Base-by-base conservation (phyloP, 2,329 filamentous ascomycete genomes). In the Xylaria digitata region DNA sequence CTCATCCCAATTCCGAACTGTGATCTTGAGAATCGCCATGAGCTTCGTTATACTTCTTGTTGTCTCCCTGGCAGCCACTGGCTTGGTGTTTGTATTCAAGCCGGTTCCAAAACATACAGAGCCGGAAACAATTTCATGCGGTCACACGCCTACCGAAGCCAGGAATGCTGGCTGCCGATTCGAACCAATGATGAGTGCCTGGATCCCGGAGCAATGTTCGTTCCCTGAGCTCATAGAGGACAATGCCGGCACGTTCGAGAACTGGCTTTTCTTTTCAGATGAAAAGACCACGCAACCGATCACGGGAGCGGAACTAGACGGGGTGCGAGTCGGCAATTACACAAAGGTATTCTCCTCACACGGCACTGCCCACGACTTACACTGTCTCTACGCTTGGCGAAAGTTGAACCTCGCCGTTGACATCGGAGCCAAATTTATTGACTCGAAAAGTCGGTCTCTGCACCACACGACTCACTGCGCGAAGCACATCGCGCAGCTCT, bases 181-280 rank as follows among this genome's bases (percentile, higher is more conserved):
- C 13, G 58, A 61, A 8, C 58, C 58, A 7, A 52, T 61, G 58
- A 61, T 61, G 58, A 61, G 58, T 13, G 46, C 58, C 37, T 61
- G 58, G 58, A 13, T 61, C 17, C 58, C 58, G 21, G 21, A 52
- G 15, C 6, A 32, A 8, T 61, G 58, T 45, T 52, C 48, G 6
- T 59, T 59, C 15, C 32, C 30, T 13, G 56, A 59, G 43, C 56
- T 59, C 19, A 59, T 59, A 17, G 43, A 40, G 4, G 56, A 59
- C 19, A 59, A 37, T 32, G 45, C 56, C 15, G 56, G 56, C 6
- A 59, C 56, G 1, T 59, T 59, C 15, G 56, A 59, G n/a, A 59
- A 59, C 30, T 59, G 56, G 56, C 19, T 19, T 11, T 59, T 59
- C 45, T 59, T 59, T 30, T 49, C 56, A 6, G 56, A 59, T 19